Base-by-base conservation (phyloP, 2,329 filamentous ascomycete species). In the Taxawa tesnikishii region DNA sequence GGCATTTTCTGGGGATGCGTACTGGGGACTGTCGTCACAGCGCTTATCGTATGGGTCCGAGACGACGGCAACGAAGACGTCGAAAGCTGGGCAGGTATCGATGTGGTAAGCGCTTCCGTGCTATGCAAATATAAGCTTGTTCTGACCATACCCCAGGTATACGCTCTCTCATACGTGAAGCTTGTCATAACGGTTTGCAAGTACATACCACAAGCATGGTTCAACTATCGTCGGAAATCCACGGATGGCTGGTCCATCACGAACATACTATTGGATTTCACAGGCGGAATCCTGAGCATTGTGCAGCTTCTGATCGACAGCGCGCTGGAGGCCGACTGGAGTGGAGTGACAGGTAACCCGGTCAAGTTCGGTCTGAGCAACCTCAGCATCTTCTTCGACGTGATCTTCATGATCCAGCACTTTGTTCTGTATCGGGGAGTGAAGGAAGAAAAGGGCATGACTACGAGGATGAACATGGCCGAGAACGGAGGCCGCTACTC, bases 291-390 rank as follows among this genome's bases (percentile, higher is more conserved):
- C 12, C 62, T 96, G 30, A 93, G 83, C 38, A 68, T 94, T 32
- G 60, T 71, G 3, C 90, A 98, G 58, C 70, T 93, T 40, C 60
- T 78, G 14, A 76, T 96, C 39, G 90, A 96, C 60, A 85, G 83
- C 38, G 83, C 79, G 37, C 60, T 92, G 23, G 77, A 90, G 54
- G 70, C 69, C 34, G 84, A 94, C 60, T 94, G 88, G 87, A 81
- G 78, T 29, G 90, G 88, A 14, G 67, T 96, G 36, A 85, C 79
- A 0, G 88, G 87, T 1, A 96, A 96, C 54, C 83, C 85, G 1
- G 79, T 90, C 45, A 98, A 96, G 61, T 75, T 96, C 37, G 75
- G 77, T 3, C 67, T 96, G 26, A 81, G 83, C 10, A 88, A 93
- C 49, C 73, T 94, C 28, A 84, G 78, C 36, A 79, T 96, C 46